phyloP scores from a whole-genome alignment of 805 yeast genomes.

The Myxozyma lipomycoides region DNA sequence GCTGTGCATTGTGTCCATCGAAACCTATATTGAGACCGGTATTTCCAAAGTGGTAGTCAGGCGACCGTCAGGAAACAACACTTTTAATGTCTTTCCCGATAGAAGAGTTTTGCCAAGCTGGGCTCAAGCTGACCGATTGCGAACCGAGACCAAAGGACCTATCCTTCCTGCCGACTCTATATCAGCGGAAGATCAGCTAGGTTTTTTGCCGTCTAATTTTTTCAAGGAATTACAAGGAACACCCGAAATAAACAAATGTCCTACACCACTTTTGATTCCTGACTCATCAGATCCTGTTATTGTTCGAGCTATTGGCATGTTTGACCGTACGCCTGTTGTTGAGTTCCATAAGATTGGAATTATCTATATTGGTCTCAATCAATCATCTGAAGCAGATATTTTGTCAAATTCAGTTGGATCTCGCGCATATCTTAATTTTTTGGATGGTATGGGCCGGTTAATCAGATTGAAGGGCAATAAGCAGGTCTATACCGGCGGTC shows the following conservation, averaged over 20 bases:
- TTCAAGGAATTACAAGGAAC: slow-evolving; percentile 51
- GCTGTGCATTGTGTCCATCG: slow-evolving; percentile 51
- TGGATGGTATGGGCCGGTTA: slow-evolving; percentile 56
- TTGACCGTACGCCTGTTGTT: slow-evolving; percentile 74
- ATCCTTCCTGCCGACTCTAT: neutral
- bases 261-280: slow-evolving; percentile 50
- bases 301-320: slow-evolving; percentile 52
- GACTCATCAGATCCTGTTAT: slow-evolving; percentile 32
- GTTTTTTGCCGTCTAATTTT: slow-evolving; percentile 46
- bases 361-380: slow-evolving; percentile 67
- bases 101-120: slow-evolving; percentile 38
- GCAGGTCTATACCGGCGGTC: slow-evolving; percentile 67
- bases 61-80: slow-evolving; percentile 62
- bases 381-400: slow-evolving; percentile 59
- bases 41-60: slow-evolving; percentile 44
- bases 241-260: slow-evolving; percentile 36
- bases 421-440: slow-evolving; percentile 53
- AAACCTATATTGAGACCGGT: slow-evolving; percentile 42
- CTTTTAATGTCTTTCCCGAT: slow-evolving; percentile 46
- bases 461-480: slow-evolving; percentile 54
- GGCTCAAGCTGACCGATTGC: slow-evolving; percentile 1
- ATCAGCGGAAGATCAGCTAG: slow-evolving; percentile 21
- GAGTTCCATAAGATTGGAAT: slow-evolving; percentile 77
- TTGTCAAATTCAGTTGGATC: slow-evolving; percentile 64
- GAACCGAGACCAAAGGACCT: slow-evolving; percentile 4